Percentiles rank a stretch among this genome's conserved stretches.
Conservation (phyloP, 164 flowering plant species). For the Pachysandra terminalis region DNA sequence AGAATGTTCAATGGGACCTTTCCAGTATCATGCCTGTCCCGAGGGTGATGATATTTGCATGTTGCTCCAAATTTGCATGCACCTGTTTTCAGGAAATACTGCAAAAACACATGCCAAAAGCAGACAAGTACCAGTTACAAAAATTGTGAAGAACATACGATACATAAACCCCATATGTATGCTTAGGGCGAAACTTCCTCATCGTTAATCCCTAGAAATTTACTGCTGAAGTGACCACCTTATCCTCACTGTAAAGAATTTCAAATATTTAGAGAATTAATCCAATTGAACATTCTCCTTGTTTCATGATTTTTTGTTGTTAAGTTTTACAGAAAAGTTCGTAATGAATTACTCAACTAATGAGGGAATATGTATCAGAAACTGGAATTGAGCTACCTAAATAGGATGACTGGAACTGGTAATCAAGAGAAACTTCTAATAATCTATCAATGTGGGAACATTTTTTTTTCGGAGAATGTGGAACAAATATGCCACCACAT, state of each 20-base stretch:
- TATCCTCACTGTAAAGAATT: neutral
- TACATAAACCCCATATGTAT: neutral
- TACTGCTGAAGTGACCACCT: neutral
- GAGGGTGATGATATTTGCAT: slow-evolving; percentile 58
- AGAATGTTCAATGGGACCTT: slow-evolving; percentile 38
- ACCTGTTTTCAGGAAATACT: slow-evolving; percentile 56
- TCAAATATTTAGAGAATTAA: neutral
- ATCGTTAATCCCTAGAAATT: neutral
- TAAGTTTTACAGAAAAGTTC: neutral
- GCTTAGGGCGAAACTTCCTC: neutral
- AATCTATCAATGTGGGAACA: no score
- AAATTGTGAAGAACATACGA: neutral
- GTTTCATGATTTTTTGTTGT: neutral
- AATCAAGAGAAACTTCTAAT: no score
- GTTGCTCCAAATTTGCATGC: slow-evolving; percentile 51
- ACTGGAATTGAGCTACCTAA: neutral
- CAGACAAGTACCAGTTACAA: neutral
- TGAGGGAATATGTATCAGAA: neutral
- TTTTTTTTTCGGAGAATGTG: no score
- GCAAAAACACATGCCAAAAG: slow-evolving; percentile 16
- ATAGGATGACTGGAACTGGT: no score
- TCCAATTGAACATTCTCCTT: neutral
- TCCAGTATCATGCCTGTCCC: slow-evolving; percentile 43
- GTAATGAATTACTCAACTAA: neutral
- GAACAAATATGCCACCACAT: neutral